Evolutionary conservation across 805 yeast genomes (phyloP).

Genomic region (Yarrowia keelungensis): DNA sequence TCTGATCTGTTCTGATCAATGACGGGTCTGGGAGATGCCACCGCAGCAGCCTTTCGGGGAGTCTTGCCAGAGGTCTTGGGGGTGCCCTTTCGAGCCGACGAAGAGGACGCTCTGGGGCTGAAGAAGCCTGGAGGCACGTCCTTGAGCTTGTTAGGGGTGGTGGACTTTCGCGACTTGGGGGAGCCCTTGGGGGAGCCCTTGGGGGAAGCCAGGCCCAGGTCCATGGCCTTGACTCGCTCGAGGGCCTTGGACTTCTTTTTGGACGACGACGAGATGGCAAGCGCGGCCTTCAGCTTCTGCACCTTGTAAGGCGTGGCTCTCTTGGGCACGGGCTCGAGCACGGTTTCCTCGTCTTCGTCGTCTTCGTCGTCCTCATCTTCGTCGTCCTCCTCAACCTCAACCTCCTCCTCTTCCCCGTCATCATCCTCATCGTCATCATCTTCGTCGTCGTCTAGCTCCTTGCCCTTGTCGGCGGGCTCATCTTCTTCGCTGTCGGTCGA

Average conservation of each 20-base stretch:
- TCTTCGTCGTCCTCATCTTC: not conserved
- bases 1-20: not conserved
- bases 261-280: too few species aligned
- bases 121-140: not conserved
- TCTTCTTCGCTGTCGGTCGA: conserved; percentile 2
- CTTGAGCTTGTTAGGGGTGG: conserved; percentile 1
- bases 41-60: not conserved
- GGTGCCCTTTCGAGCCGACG: not conserved
- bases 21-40: not conserved
- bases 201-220: not conserved
- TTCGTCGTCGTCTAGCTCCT: not conserved
- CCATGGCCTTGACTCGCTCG: not conserved
- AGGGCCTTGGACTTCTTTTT: not conserved
- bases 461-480: not conserved
- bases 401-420: too few species aligned
- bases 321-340: not conserved
- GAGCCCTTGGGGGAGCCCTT: not conserved
- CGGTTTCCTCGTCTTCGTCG: too few species aligned
- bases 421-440: not conserved
- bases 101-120: too few species aligned
- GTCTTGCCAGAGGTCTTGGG: not conserved
- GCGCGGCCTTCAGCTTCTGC: not conserved
- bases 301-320: not conserved
- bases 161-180: not conserved
- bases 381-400: not conserved